Evolutionary conservation across 148 eudicot species (phyloP).

Genomic region (Gaultheria prostrata): DNA sequence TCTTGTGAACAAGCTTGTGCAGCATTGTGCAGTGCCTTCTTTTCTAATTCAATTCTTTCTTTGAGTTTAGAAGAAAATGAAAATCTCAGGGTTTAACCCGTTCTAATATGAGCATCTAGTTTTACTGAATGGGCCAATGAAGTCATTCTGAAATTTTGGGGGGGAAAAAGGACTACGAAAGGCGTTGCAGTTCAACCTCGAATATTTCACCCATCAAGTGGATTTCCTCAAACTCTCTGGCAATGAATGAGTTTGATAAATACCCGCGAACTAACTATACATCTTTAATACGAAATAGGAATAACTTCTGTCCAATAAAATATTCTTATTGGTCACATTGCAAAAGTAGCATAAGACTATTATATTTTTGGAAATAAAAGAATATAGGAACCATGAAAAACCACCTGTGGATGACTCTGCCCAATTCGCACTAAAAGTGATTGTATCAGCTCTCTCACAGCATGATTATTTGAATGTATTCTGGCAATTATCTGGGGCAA

Average conservation of each 20-base stretch:
- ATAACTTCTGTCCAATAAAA: background rate
- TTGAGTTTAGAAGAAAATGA: too few relatives aligned
- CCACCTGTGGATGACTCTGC: conserved; percentile 94
- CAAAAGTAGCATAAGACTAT: conserved; percentile 2
- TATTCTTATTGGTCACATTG: background rate
- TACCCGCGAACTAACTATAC: background rate
- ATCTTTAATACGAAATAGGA: background rate
- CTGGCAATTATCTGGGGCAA: conserved; percentile 96
- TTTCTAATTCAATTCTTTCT: too few relatives aligned
- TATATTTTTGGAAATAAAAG: background rate
- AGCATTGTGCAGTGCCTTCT: too few relatives aligned
- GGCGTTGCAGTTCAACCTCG: background rate
- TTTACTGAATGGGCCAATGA: background rate
- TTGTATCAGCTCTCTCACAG: conserved; percentile 93
- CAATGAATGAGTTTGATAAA: background rate
- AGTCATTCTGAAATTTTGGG: background rate
- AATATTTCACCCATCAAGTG: background rate
- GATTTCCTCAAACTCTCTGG: conserved; percentile 11
- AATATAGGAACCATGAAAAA: conserved; percentile 10
- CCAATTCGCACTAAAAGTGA: conserved; percentile 95
- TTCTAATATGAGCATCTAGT: background rate
- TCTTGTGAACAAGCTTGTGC: background rate
- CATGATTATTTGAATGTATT: conserved; percentile 91
- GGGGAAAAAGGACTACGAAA: background rate
- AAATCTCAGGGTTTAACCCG: too few relatives aligned